Evolutionary conservation across 768 basidiomycete genomes (phyloP), one percentile per base, ranked within the genome.

Genomic region (Pilatotrama ljubarskyi): DNA sequence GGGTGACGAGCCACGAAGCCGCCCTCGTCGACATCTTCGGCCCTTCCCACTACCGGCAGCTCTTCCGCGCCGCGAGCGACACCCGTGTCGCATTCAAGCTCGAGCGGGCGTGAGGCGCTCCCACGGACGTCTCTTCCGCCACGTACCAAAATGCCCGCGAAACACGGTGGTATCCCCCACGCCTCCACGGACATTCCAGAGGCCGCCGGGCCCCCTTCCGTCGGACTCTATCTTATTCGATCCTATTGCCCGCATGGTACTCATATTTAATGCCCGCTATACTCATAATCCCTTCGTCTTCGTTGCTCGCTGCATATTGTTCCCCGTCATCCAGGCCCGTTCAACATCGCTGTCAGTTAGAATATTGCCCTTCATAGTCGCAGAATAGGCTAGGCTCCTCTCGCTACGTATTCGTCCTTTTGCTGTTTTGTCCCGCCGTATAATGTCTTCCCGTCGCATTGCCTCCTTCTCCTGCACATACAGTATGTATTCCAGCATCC

Each of bases 11-110:
- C 37, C 84, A 93, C 70, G 84, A 91, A 71, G 72, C 77, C 5
- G 77, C 81, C 47, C 83, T 93, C 41, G 76, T 82, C 55, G 86
- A 90, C 51, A 82, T 93, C 59, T 90, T 93, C 68, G 90, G 89
- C n/a, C 74, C 75, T 44, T 65, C 84, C 42, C 90, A 90, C 70
- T 91, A 82, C 76, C 84, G 81, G 67, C 83, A 87, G 58, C 76
- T 93, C 48, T 85, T 85, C 69, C 83, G 82, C 68, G 90, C 91
- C 25, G 88, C 86, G 68, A 84, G 78, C 64, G 88, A 91, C 73
- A 84, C 82, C 44, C 79, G 82, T 64, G 82, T 84, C 14, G 83
- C 90, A 22, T 92, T 83, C 80, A 90, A 87, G 69, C 84, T 90
- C 63, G 87, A 91, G 70, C 79, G 86, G 69, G 71, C 60, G 5